Percentiles rank a stretch among this genome's conserved stretches.
Conservation (phyloP, 306 rosid species). For the Rubus idaeus region DNA sequence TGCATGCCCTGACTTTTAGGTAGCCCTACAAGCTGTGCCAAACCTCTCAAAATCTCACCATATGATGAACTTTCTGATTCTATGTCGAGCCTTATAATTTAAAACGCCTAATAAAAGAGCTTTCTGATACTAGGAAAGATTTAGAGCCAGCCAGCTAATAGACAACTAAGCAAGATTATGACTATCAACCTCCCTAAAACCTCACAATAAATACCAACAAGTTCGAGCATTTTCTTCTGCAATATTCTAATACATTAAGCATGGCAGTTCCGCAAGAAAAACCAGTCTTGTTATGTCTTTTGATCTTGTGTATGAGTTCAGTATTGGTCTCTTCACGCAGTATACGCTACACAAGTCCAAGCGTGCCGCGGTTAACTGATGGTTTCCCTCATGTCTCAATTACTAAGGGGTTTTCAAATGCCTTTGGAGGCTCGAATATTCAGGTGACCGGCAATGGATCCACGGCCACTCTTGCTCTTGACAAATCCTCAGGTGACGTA, state of each 20-base stretch:
- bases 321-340: slow-evolving; percentile 46
- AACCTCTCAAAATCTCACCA: slow-evolving; percentile 47
- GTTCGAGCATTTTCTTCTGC: slow-evolving; percentile 14
- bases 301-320: slow-evolving; percentile 39
- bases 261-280: slow-evolving; percentile 54
- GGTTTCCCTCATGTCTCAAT: slow-evolving; percentile 59
- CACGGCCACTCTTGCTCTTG: slow-evolving; percentile 70
- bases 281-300: slow-evolving; percentile 28
- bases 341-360: slow-evolving; percentile 55
- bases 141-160: slow-evolving; percentile 60
- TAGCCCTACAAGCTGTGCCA: slow-evolving; percentile 53
- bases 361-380: slow-evolving; percentile 64
- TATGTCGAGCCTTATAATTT: slow-evolving; percentile 34
- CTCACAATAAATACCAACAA: slow-evolving; percentile 38
- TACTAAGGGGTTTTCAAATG: slow-evolving; percentile 46
- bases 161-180: slow-evolving; percentile 68
- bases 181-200: slow-evolving; percentile 30
- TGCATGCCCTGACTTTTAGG: slow-evolving; percentile 33
- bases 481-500: slow-evolving; percentile 65
- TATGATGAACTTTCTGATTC: slow-evolving; percentile 44
- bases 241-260: slow-evolving; percentile 4
- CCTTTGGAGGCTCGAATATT: slow-evolving; percentile 67
- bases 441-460: slow-evolving; percentile 66
- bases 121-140: slow-evolving; percentile 22
- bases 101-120: slow-evolving; percentile 30